Evolutionary conservation across 2,329 filamentous ascomycete genomes (phyloP), one percentile per base, ranked within the genome.

Genomic region (Penicillium brasilianum): DNA sequence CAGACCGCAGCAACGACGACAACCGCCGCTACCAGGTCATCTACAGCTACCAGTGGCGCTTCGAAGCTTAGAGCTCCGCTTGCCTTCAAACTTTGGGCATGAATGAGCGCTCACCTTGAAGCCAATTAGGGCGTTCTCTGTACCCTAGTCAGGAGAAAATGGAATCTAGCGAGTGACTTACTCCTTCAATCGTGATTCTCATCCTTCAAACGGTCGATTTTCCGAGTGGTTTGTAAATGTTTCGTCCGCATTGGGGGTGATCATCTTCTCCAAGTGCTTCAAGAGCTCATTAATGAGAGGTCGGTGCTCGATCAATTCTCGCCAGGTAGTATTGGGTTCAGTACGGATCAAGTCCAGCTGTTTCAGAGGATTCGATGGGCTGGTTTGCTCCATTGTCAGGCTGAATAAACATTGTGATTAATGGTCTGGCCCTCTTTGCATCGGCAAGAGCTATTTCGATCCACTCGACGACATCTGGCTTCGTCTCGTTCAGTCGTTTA

Each of bases 11-110:
- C 50, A 10, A 53, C 41, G 13, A 53, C 41, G 13, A 48, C 57
- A 53, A 56, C 36, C 13, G 30, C 53, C 30, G 16, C 25, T 11
- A 18, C 60, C 43, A 61, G 56, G 46, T 57, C 63, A 9, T 56
- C 61, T 52, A 66, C 49, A 37, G 65, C 65, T 20, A 66, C 65
- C 16, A 66, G 65, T 55, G 65, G 63, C 22, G 63, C 65, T 59
- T 61, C 56, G 36, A 67, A 57, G 48, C 54, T 65, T 41, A 63
- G 54, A 54, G 46, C 37, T 18, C 48, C 57, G 25, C 63, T 66
- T 37, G 53, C 55, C 20, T 54, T 51, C 14, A 49, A 18, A 8
- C 16, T 48, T 20, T 36, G 49, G 43, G 22, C 54, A 37, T 56
- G 22, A 56, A 48, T 37, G 18, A 20, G n/a, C 44, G 6, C n/a